phyloP scores from a whole-genome alignment of 1,284 basidiomycete species.

The Malassezia sympodialis region DNA sequence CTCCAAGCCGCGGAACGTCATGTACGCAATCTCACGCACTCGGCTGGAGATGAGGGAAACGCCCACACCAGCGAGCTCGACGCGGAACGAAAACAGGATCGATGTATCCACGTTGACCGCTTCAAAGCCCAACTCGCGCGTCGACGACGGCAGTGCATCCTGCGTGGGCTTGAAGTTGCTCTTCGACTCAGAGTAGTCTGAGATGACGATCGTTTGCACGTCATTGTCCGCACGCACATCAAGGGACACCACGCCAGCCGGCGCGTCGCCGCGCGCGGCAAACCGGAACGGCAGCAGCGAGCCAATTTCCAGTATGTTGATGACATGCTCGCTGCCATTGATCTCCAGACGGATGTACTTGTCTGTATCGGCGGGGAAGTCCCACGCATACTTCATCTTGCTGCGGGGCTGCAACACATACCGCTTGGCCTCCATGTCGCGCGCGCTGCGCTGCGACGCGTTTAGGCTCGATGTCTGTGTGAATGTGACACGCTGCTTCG shows the following conservation, averaged over 20 bases:
- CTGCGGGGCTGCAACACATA: slow-evolving; percentile 58
- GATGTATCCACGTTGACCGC: slow-evolving; percentile 65
- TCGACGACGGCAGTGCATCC: slow-evolving; percentile 38
- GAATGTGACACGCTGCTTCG: slow-evolving; percentile 62
- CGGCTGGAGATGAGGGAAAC: slow-evolving; percentile 81
- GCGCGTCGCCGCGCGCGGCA: slow-evolving; percentile 41
- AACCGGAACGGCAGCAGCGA: slow-evolving; percentile 83
- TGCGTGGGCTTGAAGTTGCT: slow-evolving; percentile 79
- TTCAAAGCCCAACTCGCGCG: slow-evolving; percentile 61
- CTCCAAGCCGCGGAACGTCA: slow-evolving; percentile 68
- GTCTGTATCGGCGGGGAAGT: slow-evolving; percentile 71
- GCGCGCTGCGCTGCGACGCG: slow-evolving; percentile 52
- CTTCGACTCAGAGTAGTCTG: slow-evolving; percentile 71
- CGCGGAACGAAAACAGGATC: slow-evolving; percentile 60
- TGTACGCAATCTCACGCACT: slow-evolving; percentile 80
- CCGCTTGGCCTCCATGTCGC: slow-evolving; percentile 25
- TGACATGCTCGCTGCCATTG: slow-evolving; percentile 60
- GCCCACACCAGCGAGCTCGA: slow-evolving; percentile 84
- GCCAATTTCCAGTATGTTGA: slow-evolving; percentile 96
- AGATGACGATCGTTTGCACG: slow-evolving; percentile 76
- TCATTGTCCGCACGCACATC: slow-evolving; percentile 85
- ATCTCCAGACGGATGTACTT: slow-evolving; percentile 65
- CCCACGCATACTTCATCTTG: slow-evolving; percentile 76
- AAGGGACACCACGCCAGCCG: slow-evolving; percentile 62
- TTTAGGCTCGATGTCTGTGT: slow-evolving; percentile 54